phyloP scores from a whole-genome alignment of 306 rosid genomes.

The Mimosa bimucronata region DNA sequence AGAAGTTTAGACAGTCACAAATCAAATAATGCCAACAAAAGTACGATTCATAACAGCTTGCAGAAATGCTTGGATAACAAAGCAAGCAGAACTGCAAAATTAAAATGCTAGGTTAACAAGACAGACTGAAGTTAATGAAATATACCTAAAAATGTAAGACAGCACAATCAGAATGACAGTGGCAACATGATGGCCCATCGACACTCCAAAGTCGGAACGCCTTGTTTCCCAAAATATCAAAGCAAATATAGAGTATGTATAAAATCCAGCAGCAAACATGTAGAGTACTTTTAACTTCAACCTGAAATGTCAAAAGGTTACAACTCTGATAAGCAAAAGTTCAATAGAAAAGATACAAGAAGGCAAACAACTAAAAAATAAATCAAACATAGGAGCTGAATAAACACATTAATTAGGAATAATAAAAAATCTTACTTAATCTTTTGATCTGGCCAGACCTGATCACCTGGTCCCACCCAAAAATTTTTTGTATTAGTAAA shows the following conservation, averaged over 20 bases:
- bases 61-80: constrained; percentile 19
- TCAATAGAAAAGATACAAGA: constrained; percentile 19
- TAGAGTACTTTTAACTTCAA: constrained; percentile 89
- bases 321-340: constrained; percentile 21
- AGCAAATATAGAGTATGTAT: constrained; percentile 95
- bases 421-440: constrained; percentile 65
- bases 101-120: constrained; percentile 29
- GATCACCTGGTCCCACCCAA: constrained; percentile 98
- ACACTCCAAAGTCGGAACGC: constrained; percentile 96
- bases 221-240: constrained; percentile 97
- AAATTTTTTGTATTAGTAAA: constrained; percentile 75
- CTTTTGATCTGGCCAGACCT: constrained; percentile 98
- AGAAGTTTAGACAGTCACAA: constrained; percentile 30
- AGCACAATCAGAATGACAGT: constrained; percentile 81
- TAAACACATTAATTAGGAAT: constrained; percentile 15
- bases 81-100: neutral
- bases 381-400: constrained; percentile 15
- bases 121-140: constrained; percentile 35
- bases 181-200: constrained; percentile 98
- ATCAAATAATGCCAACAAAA: constrained; percentile 1
- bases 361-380: constrained; percentile 14
- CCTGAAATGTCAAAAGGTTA: constrained; percentile 56
- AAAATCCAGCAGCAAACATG: constrained; percentile 92
- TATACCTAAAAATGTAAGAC: constrained; percentile 92
- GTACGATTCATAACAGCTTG: constrained; percentile 23